Evolutionary conservation across 2,329 filamentous ascomycete genomes (phyloP).

Genomic region (Delphinella strobiligena): DNA sequence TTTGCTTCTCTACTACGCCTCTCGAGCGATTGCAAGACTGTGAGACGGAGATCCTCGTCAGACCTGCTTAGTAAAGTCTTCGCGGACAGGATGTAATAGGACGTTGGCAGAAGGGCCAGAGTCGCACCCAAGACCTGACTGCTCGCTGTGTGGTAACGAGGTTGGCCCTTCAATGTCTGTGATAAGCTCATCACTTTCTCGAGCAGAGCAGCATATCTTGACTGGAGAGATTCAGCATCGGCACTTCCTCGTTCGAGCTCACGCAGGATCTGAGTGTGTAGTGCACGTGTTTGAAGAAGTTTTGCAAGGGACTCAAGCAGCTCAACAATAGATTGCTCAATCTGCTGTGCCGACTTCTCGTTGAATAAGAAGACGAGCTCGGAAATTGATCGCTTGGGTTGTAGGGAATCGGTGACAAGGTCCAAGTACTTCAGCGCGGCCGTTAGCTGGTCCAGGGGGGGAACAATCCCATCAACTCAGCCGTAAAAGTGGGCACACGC

Average conservation of each 20-base stretch:
- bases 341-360: slow-evolving; percentile 29
- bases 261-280: slow-evolving; percentile 6
- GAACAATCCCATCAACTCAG: slow-evolving; percentile 63
- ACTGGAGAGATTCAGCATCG: slow-evolving; percentile 17
- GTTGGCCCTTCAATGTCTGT: slow-evolving; percentile 1
- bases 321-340: slow-evolving; percentile 21
- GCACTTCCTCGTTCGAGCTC: slow-evolving; percentile 7
- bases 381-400: slow-evolving; percentile 62
- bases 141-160: slow-evolving; percentile 25
- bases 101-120: slow-evolving; percentile 73
- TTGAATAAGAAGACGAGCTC: slow-evolving; percentile 55
- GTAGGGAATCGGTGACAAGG: slow-evolving; percentile 63
- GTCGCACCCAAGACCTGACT: slow-evolving; percentile 65
- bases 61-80: slow-evolving; percentile 68
- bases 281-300: slow-evolving; percentile 12
- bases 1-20: slow-evolving; percentile 63
- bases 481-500: slow-evolving; percentile 61
- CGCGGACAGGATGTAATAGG: slow-evolving; percentile 80
- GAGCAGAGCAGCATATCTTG: slow-evolving; percentile 26
- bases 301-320: slow-evolving; percentile 23
- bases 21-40: slow-evolving; percentile 71
- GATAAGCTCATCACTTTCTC: slow-evolving; percentile 16
- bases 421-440: slow-evolving; percentile 65
- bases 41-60: slow-evolving; percentile 60
- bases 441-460: slow-evolving; percentile 59